phyloP scores from a whole-genome alignment of 2,329 filamentous ascomycete genomes.

The Teratosphaeria pseudoeucalypti region DNA sequence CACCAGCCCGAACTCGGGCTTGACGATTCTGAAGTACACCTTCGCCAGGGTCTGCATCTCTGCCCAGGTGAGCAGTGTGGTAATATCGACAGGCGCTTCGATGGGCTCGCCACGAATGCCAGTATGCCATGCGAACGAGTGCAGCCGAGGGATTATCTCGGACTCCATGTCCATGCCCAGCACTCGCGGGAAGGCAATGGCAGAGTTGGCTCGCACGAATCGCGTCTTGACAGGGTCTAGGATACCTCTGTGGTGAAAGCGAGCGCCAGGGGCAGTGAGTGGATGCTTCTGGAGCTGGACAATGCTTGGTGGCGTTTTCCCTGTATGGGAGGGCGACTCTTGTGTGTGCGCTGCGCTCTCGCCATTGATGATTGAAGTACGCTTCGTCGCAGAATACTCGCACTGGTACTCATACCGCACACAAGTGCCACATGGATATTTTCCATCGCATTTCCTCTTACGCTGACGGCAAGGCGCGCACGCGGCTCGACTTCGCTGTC shows the following conservation, averaged over 20 bases:
- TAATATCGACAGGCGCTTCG: slow-evolving; percentile 18
- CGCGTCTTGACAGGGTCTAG: slow-evolving; percentile 26
- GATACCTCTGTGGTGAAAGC: slow-evolving; percentile 27
- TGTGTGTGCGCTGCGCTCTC: slow-evolving; percentile 15
- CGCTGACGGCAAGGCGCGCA: slow-evolving; percentile 24
- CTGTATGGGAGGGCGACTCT: slow-evolving; percentile 3
- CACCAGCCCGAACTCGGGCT: slow-evolving; percentile 43
- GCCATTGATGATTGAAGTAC: slow-evolving; percentile 14
- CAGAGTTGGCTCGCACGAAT: slow-evolving; percentile 28
- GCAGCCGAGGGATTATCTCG: slow-evolving; percentile 42
- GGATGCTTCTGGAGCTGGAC: slow-evolving; percentile 24
- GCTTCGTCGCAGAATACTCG: slow-evolving; percentile 24
- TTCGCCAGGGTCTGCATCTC: slow-evolving; percentile 21
- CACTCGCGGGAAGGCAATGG: slow-evolving; percentile 45
- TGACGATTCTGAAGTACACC: slow-evolving; percentile 44
- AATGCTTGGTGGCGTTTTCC: slow-evolving; percentile 18
- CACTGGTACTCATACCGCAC: slow-evolving; percentile 27
- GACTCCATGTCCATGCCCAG: slow-evolving; percentile 46
- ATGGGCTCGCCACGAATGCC: slow-evolving; percentile 21
- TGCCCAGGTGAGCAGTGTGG: slow-evolving; percentile 17
- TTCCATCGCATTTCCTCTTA: slow-evolving; percentile 21
- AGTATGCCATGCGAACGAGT: slow-evolving; percentile 47
- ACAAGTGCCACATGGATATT: slow-evolving; percentile 23
- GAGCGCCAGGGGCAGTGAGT: slow-evolving; percentile 24
- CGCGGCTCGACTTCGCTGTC: slow-evolving; percentile 24